These are phyloP conservation scores for Plasmodium coatneyi DNA, from an alignment of 169 alveolate species.

Conservation along the genomic window DNA sequence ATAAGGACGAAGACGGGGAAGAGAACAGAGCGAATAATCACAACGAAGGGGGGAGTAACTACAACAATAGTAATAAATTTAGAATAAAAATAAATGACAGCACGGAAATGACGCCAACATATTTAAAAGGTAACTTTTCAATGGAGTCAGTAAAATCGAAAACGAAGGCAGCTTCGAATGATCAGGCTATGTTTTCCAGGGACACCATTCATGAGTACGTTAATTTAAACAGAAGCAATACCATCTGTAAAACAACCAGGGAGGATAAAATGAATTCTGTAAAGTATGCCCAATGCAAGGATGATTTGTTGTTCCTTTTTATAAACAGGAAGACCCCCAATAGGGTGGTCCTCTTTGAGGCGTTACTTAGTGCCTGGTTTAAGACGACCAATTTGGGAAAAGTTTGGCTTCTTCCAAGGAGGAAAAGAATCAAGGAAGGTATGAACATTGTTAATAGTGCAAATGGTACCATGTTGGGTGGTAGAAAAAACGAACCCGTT, in stretches of 20 bases:
- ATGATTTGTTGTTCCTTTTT: constrained; percentile 67
- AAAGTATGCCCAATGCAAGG: constrained; percentile 22
- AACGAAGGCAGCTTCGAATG: background rate
- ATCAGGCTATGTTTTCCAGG: background rate
- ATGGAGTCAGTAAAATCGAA: background rate
- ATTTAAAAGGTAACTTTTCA: background rate
- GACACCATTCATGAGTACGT: background rate
- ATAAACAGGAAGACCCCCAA: constrained; percentile 3
- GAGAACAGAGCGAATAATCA: background rate
- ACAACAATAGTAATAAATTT: background rate
- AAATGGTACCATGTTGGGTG: background rate
- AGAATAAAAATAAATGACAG: background rate
- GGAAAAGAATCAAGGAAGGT: background rate
- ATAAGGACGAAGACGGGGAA: background rate
- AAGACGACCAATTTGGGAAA: constrained; percentile 41
- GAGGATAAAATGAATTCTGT: background rate
- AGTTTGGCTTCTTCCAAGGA: constrained; percentile 30
- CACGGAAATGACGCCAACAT: background rate
- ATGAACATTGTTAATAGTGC: background rate
- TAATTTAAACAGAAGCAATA: background rate
- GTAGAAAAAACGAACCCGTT: background rate
- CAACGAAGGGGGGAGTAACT: background rate
- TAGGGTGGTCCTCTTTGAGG: constrained; percentile 29
- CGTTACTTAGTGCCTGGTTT: constrained; percentile 21
- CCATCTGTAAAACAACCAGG: background rate